Base-by-base conservation (phyloP, 306 rosid genomes). In the Dicorynia guianensis region DNA sequence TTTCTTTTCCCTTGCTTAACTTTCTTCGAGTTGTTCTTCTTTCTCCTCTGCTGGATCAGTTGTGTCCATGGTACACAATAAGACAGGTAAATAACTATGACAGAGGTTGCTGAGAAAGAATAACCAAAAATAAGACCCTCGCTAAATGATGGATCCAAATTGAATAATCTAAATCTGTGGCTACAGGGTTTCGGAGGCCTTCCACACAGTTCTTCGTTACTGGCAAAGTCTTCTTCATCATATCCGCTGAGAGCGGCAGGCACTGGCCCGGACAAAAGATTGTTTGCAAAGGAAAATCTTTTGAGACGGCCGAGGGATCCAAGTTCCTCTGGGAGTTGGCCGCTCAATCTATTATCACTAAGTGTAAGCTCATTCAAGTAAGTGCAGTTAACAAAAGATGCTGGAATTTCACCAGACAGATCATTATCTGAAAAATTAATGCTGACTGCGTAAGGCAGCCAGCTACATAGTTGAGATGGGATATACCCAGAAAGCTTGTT, bases 121-220 rank as follows among this genome's bases (percentile, higher is more conserved):
- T 20, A 81, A 34, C 85, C 85, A 56, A 47, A 35, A 56, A 64
- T 7, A 38, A 81, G 49, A 14, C 85, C 81, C 7, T 12, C 14
- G 36, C 39, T 76, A 40, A 81, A 56, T 0, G 56, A 63, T 3
- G 6, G 17, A 35, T 8, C 8, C 1, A 33, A 47, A 72, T 65
- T 10, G 47, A 25, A 25, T 25, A 2, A 1, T 25, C 30, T 2
- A 25, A 25, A 25, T 25, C 15, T 1, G 74, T 40, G 46, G 46
- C 4, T 40, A 40, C 83, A 80, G 0, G 76, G 52, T 49, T 3
- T 3, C 47, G 70, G 63, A 56, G 65, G 11, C 20, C 36, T 77
- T 36, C 84, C 81, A 56, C 85, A 81, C 48, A 81, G 78, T 1
- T 60, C 6, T 3, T 0, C 1, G n/a, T 76, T 81, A 15, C 70